phyloP scores from a whole-genome alignment of 2,329 filamentous ascomycete genomes.

The Sporothrix protearum region DNA sequence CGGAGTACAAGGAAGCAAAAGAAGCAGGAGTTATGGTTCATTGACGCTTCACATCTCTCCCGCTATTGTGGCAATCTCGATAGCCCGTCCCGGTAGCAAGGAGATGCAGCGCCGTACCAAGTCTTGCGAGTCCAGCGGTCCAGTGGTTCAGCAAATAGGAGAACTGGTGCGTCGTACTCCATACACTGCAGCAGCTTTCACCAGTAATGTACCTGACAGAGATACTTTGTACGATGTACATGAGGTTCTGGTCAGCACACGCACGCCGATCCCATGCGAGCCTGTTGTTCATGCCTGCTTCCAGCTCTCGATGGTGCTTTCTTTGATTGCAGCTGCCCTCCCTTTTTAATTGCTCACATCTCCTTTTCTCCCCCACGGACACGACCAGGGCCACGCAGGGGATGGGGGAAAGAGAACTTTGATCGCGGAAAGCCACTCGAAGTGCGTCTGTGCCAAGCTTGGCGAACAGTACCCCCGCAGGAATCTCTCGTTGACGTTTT shows the following conservation, averaged over 20 bases:
- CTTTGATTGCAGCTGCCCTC: background rate
- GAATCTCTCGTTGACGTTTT: background rate
- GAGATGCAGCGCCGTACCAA: background rate
- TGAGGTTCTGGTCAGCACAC: conserved; percentile 5
- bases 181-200: conserved; percentile 1
- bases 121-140: background rate
- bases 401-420: background rate
- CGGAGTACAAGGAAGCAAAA: background rate
- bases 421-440: background rate
- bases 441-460: conserved; percentile 10
- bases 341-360: background rate
- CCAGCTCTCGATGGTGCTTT: background rate
- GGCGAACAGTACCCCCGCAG: background rate
- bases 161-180: too few relatives aligned
- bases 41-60: background rate
- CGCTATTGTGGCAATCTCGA: background rate
- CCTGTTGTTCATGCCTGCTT: background rate
- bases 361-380: background rate
- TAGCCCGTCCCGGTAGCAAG: conserved; percentile 1
- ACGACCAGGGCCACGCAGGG: conserved; percentile 1
- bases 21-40: background rate
- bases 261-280: background rate
- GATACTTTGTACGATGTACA: too few relatives aligned
- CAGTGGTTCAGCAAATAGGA: too few relatives aligned
- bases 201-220: background rate